Base-by-base conservation (phyloP, 257 asterid species). In the Leptodermis oblonga region DNA sequence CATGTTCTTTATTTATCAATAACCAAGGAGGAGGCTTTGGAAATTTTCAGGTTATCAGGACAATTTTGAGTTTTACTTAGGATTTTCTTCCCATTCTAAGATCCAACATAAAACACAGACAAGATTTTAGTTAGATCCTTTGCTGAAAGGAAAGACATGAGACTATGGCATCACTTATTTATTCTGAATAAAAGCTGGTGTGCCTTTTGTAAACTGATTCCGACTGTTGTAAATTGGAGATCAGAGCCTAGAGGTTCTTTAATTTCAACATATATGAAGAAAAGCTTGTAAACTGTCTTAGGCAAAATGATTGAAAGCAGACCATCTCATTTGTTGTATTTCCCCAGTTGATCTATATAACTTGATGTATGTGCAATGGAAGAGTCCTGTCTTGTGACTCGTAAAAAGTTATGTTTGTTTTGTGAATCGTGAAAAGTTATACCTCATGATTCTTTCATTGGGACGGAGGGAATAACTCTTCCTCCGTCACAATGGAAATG, bases 1-100 rank as follows among this genome's bases (percentile, higher is more conserved):
- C 13, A 51, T 31, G 28, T 22, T 13, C 53, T 0, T 63, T 64
- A 52, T 26, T 74, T 67, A 41, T 31, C 54, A 69, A 56, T 62
- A 68, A 62, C 28, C 59, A 23, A 42, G 14, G 14, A 39, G 73
- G 36, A 66, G 77, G 30, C 49, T 33, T 43, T 64, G 43, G 54
- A 59, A n/a, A n/a, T n/a, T n/a, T n/a, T n/a, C n/a, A n/a, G 59
- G 43, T 39, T 10, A 39, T 39, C 9, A 39, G 43, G 43, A 39
- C 43, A 58, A 41, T 41, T 56, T 36, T 12, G 31, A 5, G 3
- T 13, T 3, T 68, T 37, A 12, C 2, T 17, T 17, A 13, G 58
- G 23, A 60, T 30, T 12, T 10, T 25, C 20, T 36, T 28, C 53
- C 0, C 31, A 62, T 41, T 53, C 45, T 3, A 46, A 20, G 25